Base-by-base conservation (phyloP, 805 yeast genomes). In the Saturnispora quitensis region DNA sequence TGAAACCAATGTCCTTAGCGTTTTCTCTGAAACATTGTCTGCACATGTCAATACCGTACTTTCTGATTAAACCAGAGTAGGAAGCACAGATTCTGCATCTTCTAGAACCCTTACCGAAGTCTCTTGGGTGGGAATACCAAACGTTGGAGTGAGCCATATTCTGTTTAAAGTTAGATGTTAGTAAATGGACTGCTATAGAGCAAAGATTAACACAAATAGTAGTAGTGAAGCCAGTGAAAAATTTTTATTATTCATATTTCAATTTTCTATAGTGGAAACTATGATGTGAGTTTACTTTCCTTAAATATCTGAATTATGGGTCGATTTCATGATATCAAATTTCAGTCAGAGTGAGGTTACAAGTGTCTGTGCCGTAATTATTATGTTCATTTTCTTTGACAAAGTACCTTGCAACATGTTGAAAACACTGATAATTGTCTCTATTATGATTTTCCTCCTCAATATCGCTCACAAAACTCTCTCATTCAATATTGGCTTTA, bases 41-140 rank as follows among this genome's bases (percentile, higher is more conserved):
- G 81, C 97, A 91, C 84, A 93, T 83, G 90, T 89, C 85, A 73
- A 93, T 81, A 73, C 95, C 99, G 93, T 93, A 93, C 83, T 93
- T 93, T 89, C 99, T 91, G 84, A 93, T 88, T 76, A 93, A 87
- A 84, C 98, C 98, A 68, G 88, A 76, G 90, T 91, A 97, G 77
- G 98, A 88, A 70, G 96, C 82, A 75, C 96, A 89, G 82, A 91
- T 90, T 78, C 98, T 93, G 84, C 98, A 93, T 81, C 88, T 93
- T 82, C 99, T 96, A 71, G 98, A 87, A 81, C 99, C 99, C 88
- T 93, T 93, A 79, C 99, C 99, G 89, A 82, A 91, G 80, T 86
- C 90, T 88, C 98, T 89, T 84, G 99, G 99, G 96, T 93, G 99
- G 76, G 98, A 90, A 85, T 78, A 93, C 99, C 99, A 93, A 84